phyloP scores from a whole-genome alignment of 768 basidiomycete genomes.

The Thelephora aurantiotincta region DNA sequence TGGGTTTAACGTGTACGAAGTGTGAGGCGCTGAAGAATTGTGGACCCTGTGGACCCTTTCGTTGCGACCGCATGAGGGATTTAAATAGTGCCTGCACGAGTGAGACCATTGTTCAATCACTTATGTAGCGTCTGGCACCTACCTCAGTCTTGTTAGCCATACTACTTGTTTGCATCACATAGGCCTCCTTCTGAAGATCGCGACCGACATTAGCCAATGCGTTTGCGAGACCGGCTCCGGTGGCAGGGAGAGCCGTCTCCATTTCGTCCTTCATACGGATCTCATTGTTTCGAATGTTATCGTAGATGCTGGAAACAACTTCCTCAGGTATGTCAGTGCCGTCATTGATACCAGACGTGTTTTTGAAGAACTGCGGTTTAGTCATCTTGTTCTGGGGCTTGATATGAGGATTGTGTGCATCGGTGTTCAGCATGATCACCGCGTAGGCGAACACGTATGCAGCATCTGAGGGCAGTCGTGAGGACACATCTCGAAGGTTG shows the following conservation, averaged over 20 bases:
- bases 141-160: constrained; percentile 98
- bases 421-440: constrained; percentile 92
- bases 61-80: constrained; percentile 84
- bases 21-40: constrained; percentile 96
- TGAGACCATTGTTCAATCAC: not conserved
- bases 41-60: constrained; percentile 68
- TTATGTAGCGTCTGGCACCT: constrained; percentile 3
- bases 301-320: constrained; percentile 61
- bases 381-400: constrained; percentile 76
- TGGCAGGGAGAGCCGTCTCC: constrained; percentile 37
- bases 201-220: constrained; percentile 83
- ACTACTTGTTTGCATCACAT: constrained; percentile 86
- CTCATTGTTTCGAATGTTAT: constrained; percentile 85
- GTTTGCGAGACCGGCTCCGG: constrained; percentile 62
- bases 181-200: constrained; percentile 92
- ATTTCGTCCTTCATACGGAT: constrained; percentile 99
- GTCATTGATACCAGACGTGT: constrained; percentile 96
- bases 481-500: not conserved
- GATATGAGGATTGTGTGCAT: constrained; percentile 89
- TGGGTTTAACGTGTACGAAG: constrained; percentile 90
- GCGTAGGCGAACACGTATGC: constrained; percentile 95
- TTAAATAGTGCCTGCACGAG: constrained; percentile 66
- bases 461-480: constrained; percentile 39
- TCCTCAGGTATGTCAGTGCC: constrained; percentile 80
- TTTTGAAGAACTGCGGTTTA: constrained; percentile 80